phyloP scores from a whole-genome alignment of 2,329 filamentous ascomycete genomes.

The Arthrobotrys sinensis region DNA sequence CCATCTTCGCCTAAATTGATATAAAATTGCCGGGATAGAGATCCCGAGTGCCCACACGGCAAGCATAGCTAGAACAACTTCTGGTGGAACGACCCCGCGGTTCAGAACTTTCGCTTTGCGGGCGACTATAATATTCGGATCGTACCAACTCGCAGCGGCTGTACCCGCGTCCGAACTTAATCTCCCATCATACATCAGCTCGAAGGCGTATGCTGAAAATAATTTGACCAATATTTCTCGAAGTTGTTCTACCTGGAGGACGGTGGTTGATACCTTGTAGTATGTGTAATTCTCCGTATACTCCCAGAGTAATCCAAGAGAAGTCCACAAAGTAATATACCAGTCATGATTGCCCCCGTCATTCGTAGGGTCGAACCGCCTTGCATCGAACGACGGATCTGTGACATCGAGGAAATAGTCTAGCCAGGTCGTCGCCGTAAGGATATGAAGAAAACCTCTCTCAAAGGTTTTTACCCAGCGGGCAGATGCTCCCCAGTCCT shows the following conservation, averaged over 20 bases:
- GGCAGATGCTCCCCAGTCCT: no score
- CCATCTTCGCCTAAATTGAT: constrained; percentile 40
- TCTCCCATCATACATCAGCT: constrained; percentile 34
- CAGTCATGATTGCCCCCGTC: neutral
- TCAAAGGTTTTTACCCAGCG: constrained; percentile 19
- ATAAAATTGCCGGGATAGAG: neutral
- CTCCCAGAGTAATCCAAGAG: neutral
- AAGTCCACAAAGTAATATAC: constrained; percentile 14
- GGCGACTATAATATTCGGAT: constrained; percentile 28
- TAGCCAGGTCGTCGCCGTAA: no score
- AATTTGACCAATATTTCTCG: neutral
- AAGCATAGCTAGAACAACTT: constrained; percentile 20
- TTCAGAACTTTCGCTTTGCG: neutral
- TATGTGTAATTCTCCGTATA: neutral
- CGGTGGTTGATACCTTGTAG: neutral
- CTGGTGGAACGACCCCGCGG: constrained; percentile 18
- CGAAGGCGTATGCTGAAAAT: constrained; percentile 1
- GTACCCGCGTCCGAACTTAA: neutral
- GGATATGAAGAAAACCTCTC: neutral
- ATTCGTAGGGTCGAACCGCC: neutral
- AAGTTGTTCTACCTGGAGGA: constrained; percentile 29
- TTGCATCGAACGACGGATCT: neutral
- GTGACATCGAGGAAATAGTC: neutral
- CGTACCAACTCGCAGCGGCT: neutral
- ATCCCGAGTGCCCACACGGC: constrained; percentile 21